Evolutionary conservation across 441 rosid genomes (phyloP), one percentile per base, ranked within the genome.

Genomic region (Pelargonium myrrhifolium): DNA sequence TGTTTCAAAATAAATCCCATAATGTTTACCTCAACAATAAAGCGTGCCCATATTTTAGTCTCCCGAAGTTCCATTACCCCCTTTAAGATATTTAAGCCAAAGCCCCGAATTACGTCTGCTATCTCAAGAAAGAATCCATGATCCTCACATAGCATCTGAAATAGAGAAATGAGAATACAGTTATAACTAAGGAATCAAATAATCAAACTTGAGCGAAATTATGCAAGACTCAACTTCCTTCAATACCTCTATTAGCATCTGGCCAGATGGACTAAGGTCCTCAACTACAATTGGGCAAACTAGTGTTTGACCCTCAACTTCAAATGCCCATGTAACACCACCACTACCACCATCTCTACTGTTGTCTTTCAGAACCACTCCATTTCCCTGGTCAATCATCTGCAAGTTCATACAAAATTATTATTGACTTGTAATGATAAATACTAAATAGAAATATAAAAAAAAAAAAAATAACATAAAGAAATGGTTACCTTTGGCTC

Each of bases 61-160:
- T 81, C 72, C 60, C 85, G 80, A 66, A 73, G 73, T 73, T 90
- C 98, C 90, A 88, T 87, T 42, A 82, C 85, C 71, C 97, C 99
- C 78, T 88, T 89, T 76, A 89, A 35, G 73, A 94, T 86, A 68
- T 85, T 83, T 77, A 91, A 71, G 21, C 97, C 96, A 62, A 92
- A 74, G 17, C 94, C 90, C 45, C 82, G 80, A 53, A 94, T 79
- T 63, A 82, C 75, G 35, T 94, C 90, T 3, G 92, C 92, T 64
- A 89, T 89, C 86, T 94, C 97, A 10, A 94, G 86, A 76, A 89
- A 91, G 77, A 86, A 78, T 24, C 86, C 96, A 45, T 62, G 77
- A 42, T 88, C 92, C 61, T 88, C 88, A 56, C 97, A 94, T 10
- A 91, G 76, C 96, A 92, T 88, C 99, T 89, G 82, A 55, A 72